A percentile compares a stretch with the other conserved stretches of the same genome.
phyloP scores from a whole-genome alignment of 148 eudicot genomes.

The Silene uniflora region DNA sequence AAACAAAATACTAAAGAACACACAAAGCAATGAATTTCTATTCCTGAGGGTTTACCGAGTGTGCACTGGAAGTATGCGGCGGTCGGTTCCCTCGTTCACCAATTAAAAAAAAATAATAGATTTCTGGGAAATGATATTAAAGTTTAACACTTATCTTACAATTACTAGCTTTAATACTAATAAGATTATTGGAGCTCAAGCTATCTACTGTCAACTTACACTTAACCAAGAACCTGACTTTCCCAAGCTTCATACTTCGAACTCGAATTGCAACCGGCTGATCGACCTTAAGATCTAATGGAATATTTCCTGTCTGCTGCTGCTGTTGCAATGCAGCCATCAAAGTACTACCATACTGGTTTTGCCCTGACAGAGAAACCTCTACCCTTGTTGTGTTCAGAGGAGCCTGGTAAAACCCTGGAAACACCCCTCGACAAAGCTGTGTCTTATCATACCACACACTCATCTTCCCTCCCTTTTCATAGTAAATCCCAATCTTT shows the following conservation, averaged over 20 bases:
- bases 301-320: slow-evolving; percentile 68
- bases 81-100: no score
- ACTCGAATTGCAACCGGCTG: slow-evolving; percentile 66
- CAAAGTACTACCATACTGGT: slow-evolving; percentile 60
- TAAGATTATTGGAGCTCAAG: slow-evolving; percentile 43
- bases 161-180: slow-evolving; percentile 68
- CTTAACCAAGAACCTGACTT: slow-evolving; percentile 51
- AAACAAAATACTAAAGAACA: neutral
- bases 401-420: slow-evolving; percentile 74
- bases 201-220: slow-evolving; percentile 73
- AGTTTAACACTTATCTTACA: slow-evolving; percentile 61
- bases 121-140: slow-evolving; percentile 20
- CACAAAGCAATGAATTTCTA: neutral
- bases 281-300: slow-evolving; percentile 64
- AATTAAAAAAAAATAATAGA: no score
- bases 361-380: slow-evolving; percentile 62
- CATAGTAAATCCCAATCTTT: slow-evolving; percentile 78
- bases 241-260: slow-evolving; percentile 55
- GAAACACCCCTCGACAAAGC: slow-evolving; percentile 65
- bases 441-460: slow-evolving; percentile 68
- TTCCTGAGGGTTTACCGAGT: no score
- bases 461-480: slow-evolving; percentile 63
- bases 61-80: no score
- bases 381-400: slow-evolving; percentile 43
- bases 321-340: slow-evolving; percentile 64